phyloP scores from a whole-genome alignment of 495 filamentous ascomycete species.

The Cryomyces minteri region DNA sequence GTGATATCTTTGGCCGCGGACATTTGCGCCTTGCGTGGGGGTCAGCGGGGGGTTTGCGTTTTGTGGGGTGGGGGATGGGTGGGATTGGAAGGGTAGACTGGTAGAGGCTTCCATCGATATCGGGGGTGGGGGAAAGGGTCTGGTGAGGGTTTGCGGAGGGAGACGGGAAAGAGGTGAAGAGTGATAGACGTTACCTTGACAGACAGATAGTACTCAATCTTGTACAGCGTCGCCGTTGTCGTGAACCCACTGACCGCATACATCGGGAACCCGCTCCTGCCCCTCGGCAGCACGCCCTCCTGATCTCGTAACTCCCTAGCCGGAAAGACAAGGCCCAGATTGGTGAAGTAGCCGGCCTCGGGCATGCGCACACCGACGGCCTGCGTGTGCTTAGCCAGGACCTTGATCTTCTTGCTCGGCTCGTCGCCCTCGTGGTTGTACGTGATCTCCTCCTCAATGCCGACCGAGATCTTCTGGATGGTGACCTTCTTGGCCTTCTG shows the following conservation, averaged over 20 bases:
- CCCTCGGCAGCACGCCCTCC: constrained; percentile 74
- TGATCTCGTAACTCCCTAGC: constrained; percentile 74
- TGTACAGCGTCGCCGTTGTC: constrained; percentile 85
- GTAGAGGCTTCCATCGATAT: too few species aligned
- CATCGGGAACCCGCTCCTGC: constrained; percentile 73
- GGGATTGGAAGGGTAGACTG: too few species aligned
- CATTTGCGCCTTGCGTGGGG: constrained; percentile 54
- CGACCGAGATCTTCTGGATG: constrained; percentile 82
- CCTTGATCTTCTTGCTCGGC: constrained; percentile 76
- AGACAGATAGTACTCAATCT: constrained; percentile 90
- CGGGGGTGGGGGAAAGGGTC: too few species aligned
- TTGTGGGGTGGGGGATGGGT: too few species aligned
- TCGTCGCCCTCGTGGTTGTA: constrained; percentile 98
- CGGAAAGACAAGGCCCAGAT: constrained; percentile 79
- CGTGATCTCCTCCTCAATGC: constrained; percentile 91
- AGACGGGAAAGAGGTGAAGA: too few species aligned
- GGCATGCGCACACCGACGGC: constrained; percentile 64
- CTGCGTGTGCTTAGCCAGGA: constrained; percentile 68
- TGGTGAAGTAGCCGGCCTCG: constrained; percentile 75
- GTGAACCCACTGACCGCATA: constrained; percentile 83
- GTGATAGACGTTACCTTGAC: constrained; percentile 51
- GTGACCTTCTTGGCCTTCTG: constrained; percentile 80
- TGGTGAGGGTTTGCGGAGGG: not conserved
- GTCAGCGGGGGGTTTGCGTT: too few species aligned
- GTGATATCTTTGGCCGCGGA: constrained; percentile 80